Evolutionary conservation across 1,284 basidiomycete genomes (phyloP), one percentile per base, ranked within the genome.

Genomic region (Athelia sp.): DNA sequence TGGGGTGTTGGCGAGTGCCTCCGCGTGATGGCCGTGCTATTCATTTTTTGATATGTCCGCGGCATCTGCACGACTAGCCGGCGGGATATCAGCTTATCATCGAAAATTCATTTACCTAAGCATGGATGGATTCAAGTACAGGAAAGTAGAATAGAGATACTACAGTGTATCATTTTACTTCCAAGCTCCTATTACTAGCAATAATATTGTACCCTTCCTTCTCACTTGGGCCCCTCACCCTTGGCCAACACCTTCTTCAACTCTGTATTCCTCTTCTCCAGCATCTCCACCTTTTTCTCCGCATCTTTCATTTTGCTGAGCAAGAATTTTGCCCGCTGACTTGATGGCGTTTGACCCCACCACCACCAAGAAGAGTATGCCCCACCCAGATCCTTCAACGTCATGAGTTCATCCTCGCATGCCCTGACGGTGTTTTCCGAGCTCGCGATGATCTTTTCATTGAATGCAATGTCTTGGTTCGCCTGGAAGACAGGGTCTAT

Each of bases 391-490:
- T 78, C 79, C 50, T 80, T 81, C 21, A 95, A 69, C 18, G 71
- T 72, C 13, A 73, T 62, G 11, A 97, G 76, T 66, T 97, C 94
- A 15, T 78, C 72, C 64, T 97, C 93, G 61, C 84, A 90, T 1
- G 75, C 62, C 50, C 78, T 76, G 58, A 98, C 77, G 3, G 75
- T 84, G 15, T 64, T 68, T 55, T 93, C 87, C 0, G 84, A 75
- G 24, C 74, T 71, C 9, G 82, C 70, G 49, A 95, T 89, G 1
- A 87, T 64, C 50, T 82, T 84, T 48, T 84, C 78, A 63, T 94
- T 94, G 65, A 82, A 82, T 19, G 81, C 76, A 53, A 94, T 86
- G 55, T 93, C 90, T 66, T 92, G 89, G 0, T 79, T 83, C 1
- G 93, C 90, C 56, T 75, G 74, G 73, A 98, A 98, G 36, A 90